These are phyloP conservation scores for Phytophthora ramorum DNA, from an alignment of 352 stramenopile species.

Conservation along the genomic window DNA sequence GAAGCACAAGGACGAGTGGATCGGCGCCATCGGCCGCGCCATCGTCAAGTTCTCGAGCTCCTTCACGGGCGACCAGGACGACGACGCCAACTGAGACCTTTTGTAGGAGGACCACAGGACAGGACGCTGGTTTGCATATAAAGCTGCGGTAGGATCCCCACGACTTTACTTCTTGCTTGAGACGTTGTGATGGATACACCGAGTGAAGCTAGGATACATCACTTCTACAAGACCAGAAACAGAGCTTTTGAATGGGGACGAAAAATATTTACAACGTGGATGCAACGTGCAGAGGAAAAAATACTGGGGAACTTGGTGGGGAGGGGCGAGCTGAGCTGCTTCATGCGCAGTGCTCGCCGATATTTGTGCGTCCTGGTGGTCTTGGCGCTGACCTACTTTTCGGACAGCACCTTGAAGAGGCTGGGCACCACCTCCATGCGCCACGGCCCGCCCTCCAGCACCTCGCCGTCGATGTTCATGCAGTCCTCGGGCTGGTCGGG, in stretches of 20 bases:
- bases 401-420: constrained; percentile 86
- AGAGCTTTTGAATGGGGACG: constrained; percentile 1
- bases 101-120: constrained; percentile 10
- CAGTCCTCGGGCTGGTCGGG: constrained; percentile 65
- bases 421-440: constrained; percentile 88
- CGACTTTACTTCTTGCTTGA: not conserved
- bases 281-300: constrained; percentile 26
- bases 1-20: constrained; percentile 94
- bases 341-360: constrained; percentile 28
- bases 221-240: constrained; percentile 8
- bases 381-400: constrained; percentile 58
- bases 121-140: constrained; percentile 10
- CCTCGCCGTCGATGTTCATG: constrained; percentile 89
- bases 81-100: constrained; percentile 44
- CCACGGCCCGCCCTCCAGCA: constrained; percentile 70
- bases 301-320: not conserved
- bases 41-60: constrained; percentile 98
- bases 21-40: constrained; percentile 95
- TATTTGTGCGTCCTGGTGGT: not conserved
- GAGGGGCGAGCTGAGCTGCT: constrained; percentile 15
- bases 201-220: not conserved
- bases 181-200: constrained; percentile 12
- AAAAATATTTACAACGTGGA: constrained; percentile 46
- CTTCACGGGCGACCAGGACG: constrained; percentile 93
- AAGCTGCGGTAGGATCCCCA: not conserved